Evolutionary conservation across 352 stramenopile species (phyloP).

Genomic region (Globisporangium alternatum): DNA sequence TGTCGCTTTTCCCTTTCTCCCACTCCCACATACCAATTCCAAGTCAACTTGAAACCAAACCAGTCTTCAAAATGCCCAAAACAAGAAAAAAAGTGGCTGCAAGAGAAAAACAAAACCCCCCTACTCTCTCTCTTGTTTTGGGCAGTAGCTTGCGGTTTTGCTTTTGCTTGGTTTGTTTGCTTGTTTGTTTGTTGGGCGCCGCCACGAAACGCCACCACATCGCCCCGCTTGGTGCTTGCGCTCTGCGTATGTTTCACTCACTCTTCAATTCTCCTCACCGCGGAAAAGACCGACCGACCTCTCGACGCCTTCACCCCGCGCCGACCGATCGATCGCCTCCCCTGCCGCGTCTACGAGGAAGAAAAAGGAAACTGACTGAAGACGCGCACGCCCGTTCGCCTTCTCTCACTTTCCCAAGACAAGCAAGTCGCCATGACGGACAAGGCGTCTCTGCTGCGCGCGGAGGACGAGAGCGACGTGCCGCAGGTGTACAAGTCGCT

Average conservation of each 20-base stretch:
- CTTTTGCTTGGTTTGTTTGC: neutral
- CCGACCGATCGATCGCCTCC: neutral
- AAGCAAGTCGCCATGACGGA: conserved; percentile 20
- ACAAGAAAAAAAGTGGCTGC: neutral
- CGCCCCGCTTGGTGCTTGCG: neutral
- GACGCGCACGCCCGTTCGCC: neutral
- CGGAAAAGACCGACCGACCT: conserved; percentile 8
- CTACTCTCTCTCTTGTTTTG: neutral
- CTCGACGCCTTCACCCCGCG: conserved; percentile 1
- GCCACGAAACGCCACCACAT: neutral
- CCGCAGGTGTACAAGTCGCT: conserved; percentile 65
- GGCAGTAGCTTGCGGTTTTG: neutral
- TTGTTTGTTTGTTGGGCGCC: neutral
- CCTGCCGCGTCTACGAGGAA: neutral
- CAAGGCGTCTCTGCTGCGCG: conserved; percentile 30
- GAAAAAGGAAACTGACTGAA: neutral
- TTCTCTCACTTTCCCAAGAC: neutral
- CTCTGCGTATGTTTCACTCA: conserved; percentile 6
- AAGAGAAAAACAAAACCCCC: neutral
- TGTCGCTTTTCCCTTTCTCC: too few relatives aligned
- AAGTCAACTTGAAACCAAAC: neutral
- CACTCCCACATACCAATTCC: neutral
- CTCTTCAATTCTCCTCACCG: conserved; percentile 11
- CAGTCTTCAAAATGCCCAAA: neutral
- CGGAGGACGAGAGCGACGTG: conserved; percentile 40